Base-by-base conservation (phyloP, 371 early-diverging fungal genomes). In the Circinella umbellata region DNA sequence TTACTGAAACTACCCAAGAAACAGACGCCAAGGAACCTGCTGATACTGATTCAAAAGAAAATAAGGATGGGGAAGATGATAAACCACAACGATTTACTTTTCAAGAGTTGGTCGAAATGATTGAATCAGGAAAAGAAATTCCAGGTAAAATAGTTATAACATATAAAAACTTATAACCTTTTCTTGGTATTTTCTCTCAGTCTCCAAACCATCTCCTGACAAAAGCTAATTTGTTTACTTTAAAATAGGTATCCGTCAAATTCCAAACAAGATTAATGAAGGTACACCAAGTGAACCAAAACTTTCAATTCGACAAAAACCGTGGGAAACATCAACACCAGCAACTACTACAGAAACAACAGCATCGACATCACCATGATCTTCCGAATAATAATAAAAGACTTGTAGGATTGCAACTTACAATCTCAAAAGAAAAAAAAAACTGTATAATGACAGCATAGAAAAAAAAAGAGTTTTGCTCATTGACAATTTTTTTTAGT, bases 191-290 rank as follows among this genome's bases (percentile, higher is more conserved):
- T 51, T 15, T n/a, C 15, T 17, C n/a, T 51, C 15, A 1, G 5
- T n/a, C 51, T 15, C 15, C 14, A 51, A 9, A 42, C 11, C 42
- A 42, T 42, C 42, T 42, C 42, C 11, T 9, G 27, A 27, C 2
- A 27, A 27, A 27, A 27, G 27, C 27, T 27, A 2, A 27, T 27
- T 27, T 27, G 27, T 0, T 27, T 27, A 27, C 27, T 42, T 42
- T 6, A 6, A 49, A 42, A 47, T 76, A 84, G 86, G 75, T 54
- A 87, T 87, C 38, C 80, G 79, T n/a, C 80, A 83, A 64, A 87
- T 87, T 53, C 87, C 87, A 10, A 81, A 85, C 66, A 80, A 80
- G 57, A 65, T 87, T 42, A 85, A 84, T 54, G 81, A 84, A 63
- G 82, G 78, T 5, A 68, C 79, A 9, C 88, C 88, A 0, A 85